Evolutionary conservation across 768 basidiomycete genomes (phyloP).

Genomic region (Mycena albidolilacea): DNA sequence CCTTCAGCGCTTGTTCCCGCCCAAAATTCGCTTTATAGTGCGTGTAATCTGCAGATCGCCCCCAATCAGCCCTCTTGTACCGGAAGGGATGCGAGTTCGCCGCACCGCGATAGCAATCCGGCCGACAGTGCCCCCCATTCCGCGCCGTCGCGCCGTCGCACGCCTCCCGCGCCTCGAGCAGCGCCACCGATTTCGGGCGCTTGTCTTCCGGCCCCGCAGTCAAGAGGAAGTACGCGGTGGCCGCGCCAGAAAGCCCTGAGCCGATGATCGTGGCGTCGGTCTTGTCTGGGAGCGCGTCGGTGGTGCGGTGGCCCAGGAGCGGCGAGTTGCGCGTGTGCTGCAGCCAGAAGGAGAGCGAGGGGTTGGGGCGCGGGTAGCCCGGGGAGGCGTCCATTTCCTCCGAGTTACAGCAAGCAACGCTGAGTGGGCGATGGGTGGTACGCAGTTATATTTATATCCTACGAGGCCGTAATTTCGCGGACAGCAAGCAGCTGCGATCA

Average conservation of each 20-base stretch:
- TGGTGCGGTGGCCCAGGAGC: constrained; percentile 41
- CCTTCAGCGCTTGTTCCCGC: constrained; percentile 45
- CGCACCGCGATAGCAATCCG: constrained; percentile 42
- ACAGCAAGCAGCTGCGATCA: too few relatives aligned
- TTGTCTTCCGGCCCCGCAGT: constrained; percentile 31
- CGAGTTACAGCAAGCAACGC: neutral
- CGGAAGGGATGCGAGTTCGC: neutral
- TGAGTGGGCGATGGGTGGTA: too few relatives aligned
- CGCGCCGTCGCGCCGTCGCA: constrained; percentile 48
- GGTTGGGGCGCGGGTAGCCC: constrained; percentile 41
- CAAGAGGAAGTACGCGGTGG: constrained; percentile 49
- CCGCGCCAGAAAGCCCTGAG: constrained; percentile 53
- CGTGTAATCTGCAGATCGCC: constrained; percentile 35
- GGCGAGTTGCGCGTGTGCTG: constrained; percentile 42
- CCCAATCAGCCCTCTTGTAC: neutral
- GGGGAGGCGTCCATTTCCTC: constrained; percentile 17
- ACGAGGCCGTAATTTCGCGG: too few relatives aligned
- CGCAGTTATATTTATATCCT: too few relatives aligned
- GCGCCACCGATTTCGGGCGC: constrained; percentile 45
- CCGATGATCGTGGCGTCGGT: constrained; percentile 53
- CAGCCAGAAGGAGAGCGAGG: constrained; percentile 52
- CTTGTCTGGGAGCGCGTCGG: constrained; percentile 25
- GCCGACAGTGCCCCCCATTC: constrained; percentile 49
- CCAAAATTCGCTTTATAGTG: constrained; percentile 42
- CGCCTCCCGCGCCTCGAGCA: constrained; percentile 60